Percentiles rank a stretch among this genome's conserved stretches.
These are phyloP conservation scores for Hymenochaete sp. DNA, from an alignment of 1,284 basidiomycete genomes.

Conservation along the genomic window DNA sequence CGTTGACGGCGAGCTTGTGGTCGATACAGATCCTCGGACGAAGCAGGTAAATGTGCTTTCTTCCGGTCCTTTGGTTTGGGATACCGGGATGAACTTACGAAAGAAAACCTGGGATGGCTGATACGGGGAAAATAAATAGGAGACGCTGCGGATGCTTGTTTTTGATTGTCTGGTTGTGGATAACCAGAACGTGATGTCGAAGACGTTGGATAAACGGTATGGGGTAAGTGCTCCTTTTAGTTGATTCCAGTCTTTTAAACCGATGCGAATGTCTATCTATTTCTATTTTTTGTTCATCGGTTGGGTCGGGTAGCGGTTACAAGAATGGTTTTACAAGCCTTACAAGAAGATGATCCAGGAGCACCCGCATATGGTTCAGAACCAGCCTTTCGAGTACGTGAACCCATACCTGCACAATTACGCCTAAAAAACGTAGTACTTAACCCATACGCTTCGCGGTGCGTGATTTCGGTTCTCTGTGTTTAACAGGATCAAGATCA, in stretches of 20 bases:
- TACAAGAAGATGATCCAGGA: conserved; percentile 64
- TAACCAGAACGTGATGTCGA: conserved; percentile 79
- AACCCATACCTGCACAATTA: too few relatives aligned
- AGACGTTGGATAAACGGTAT: conserved; percentile 80
- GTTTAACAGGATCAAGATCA: conserved; percentile 66
- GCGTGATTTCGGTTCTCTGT: conserved; percentile 15
- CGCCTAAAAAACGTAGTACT: too few relatives aligned
- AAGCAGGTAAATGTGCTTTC: conserved; percentile 42
- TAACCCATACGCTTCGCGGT: background rate
- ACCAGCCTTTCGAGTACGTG: conserved; percentile 79
- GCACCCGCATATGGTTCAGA: conserved; percentile 54
- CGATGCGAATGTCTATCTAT: background rate
- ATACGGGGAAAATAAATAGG: conserved; percentile 35
- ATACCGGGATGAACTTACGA: conserved; percentile 1
- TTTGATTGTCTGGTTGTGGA: conserved; percentile 93
- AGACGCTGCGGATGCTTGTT: conserved; percentile 74
- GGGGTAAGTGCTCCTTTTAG: conserved; percentile 49
- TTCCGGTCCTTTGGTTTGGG: conserved; percentile 3
- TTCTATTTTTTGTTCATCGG: background rate
- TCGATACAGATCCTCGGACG: conserved; percentile 76
- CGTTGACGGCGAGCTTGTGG: conserved; percentile 91
- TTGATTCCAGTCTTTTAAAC: background rate
- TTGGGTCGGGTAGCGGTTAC: conserved; percentile 53
- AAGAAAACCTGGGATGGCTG: conserved; percentile 16
- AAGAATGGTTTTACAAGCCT: conserved; percentile 77